Percentiles rank a stretch among this genome's conserved stretches.
Conservation (phyloP, 139 green algal genomes). For the Chlorella sorokiniana region DNA sequence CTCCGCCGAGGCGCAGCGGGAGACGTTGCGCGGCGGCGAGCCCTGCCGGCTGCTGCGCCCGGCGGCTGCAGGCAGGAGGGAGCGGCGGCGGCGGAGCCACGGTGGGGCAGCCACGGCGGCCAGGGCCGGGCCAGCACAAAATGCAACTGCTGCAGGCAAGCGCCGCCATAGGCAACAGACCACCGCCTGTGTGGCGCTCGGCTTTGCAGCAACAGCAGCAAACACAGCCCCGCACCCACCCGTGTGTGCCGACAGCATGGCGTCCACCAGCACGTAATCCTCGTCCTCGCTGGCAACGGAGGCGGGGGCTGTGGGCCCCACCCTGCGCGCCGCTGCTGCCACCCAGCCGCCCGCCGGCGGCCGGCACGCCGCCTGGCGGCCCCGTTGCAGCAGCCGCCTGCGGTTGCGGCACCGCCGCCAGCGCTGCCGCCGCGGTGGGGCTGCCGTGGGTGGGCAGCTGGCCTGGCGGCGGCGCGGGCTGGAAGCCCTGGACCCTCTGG, state of each 20-base stretch:
- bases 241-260: constrained; percentile 19
- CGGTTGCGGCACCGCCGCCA: background rate
- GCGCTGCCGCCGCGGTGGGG: background rate
- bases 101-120: too few species aligned
- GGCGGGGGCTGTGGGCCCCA: background rate
- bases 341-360: background rate
- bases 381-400: background rate
- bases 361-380: too few species aligned
- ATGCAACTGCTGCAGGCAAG: too few species aligned
- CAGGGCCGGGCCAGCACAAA: too few species aligned
- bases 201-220: background rate
- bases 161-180: too few species aligned
- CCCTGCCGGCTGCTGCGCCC: background rate
- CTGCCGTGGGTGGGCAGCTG: background rate
- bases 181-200: background rate
- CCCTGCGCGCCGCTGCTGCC: background rate
- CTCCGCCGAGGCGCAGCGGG: constrained; percentile 2
- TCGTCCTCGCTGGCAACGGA: constrained; percentile 20
- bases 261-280: constrained; percentile 31
- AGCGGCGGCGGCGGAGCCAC: too few species aligned
- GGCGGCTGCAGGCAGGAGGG: background rate
- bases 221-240: background rate
- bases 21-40: background rate
- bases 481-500: constrained; percentile 27
- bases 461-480: constrained; percentile 7